phyloP scores from a whole-genome alignment of 371 early-diverging fungal species.

The Mortierella sp. region DNA sequence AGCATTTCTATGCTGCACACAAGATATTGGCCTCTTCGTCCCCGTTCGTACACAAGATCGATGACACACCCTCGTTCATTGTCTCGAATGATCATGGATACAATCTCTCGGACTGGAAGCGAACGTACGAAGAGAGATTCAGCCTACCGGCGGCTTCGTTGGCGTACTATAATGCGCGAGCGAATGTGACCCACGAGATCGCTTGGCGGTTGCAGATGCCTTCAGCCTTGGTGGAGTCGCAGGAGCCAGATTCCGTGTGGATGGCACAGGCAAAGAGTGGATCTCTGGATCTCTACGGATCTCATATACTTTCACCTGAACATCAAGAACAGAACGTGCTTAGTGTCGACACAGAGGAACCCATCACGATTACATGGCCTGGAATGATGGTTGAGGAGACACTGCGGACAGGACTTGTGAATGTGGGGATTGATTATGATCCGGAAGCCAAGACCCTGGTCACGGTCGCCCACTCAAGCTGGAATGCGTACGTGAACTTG shows the following conservation, averaged over 20 bases:
- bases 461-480: background rate
- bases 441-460: background rate
- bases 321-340: background rate
- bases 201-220: background rate
- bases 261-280: background rate
- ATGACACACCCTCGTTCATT: conserved; percentile 1
- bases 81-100: background rate
- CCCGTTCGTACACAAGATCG: background rate
- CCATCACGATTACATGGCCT: background rate
- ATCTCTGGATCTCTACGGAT: background rate
- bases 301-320: background rate
- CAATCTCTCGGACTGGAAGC: background rate
- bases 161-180: background rate
- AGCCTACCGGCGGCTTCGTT: background rate
- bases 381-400: background rate
- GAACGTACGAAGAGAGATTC: background rate
- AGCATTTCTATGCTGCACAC: background rate
- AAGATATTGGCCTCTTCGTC: background rate
- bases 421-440: background rate
- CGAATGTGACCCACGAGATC: background rate
- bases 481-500: background rate
- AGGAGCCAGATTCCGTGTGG: background rate
- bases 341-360: background rate
- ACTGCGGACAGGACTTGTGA: background rate
- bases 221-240: background rate